Conservation (phyloP, 2,329 filamentous ascomycete genomes). For the Penicillium sp. region DNA sequence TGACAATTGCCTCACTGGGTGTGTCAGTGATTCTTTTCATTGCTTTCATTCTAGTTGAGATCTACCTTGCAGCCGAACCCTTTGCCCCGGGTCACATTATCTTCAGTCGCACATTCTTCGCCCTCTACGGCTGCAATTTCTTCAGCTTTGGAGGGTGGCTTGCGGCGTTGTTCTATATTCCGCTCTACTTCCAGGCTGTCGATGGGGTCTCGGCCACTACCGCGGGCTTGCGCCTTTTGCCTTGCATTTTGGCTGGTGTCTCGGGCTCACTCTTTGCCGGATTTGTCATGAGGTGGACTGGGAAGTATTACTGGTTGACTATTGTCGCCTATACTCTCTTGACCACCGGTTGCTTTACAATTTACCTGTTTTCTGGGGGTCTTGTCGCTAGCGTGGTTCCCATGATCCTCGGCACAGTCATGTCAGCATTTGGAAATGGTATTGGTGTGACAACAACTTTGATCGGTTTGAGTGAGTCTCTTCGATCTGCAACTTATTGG, state of each 20-base stretch:
- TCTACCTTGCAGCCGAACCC: slow-evolving; percentile 67
- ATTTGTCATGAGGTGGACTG: slow-evolving; percentile 68
- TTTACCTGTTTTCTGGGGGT: slow-evolving; percentile 61
- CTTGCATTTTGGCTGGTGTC: slow-evolving; percentile 64
- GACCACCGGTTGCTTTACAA: slow-evolving; percentile 55
- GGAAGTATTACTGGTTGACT: slow-evolving; percentile 71
- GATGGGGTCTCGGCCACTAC: slow-evolving; percentile 64
- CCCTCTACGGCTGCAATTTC: slow-evolving; percentile 72
- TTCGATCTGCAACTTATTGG: not conserved
- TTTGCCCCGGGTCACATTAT: slow-evolving; percentile 76
- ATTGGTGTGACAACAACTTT: slow-evolving; percentile 71
- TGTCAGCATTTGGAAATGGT: slow-evolving; percentile 58
- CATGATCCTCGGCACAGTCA: slow-evolving; percentile 60
- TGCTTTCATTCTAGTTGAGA: slow-evolving; percentile 70
- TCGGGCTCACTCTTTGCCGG: slow-evolving; percentile 66
- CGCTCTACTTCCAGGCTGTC: slow-evolving; percentile 75
- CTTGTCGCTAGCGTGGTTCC: slow-evolving; percentile 52
- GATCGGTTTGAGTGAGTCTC: slow-evolving; percentile 63
- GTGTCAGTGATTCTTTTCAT: slow-evolving; percentile 62
- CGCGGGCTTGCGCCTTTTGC: slow-evolving; percentile 67
- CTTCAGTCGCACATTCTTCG: slow-evolving; percentile 65
- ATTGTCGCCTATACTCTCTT: slow-evolving; percentile 58
- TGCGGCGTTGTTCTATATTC: slow-evolving; percentile 69
- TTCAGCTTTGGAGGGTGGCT: slow-evolving; percentile 66
- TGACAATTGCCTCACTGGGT: slow-evolving; percentile 61